Percentiles rank a stretch among this genome's conserved stretches.
phyloP scores from a whole-genome alignment of 768 basidiomycete genomes.

The Boletales sp. region DNA sequence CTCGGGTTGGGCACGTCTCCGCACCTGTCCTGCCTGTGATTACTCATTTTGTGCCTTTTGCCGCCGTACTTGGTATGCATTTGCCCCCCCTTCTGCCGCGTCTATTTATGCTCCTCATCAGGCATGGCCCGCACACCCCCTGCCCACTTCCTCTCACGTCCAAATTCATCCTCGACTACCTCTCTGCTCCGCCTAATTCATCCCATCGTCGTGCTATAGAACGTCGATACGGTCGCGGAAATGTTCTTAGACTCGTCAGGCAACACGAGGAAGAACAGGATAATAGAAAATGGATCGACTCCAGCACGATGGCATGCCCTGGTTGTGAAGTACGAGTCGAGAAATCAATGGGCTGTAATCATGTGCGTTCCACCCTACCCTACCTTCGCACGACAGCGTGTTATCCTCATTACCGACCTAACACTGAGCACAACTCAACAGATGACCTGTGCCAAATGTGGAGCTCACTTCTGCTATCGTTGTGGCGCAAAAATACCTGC shows the following conservation, averaged over 20 bases:
- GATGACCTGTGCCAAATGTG: constrained; percentile 80
- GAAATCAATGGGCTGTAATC: constrained; percentile 82
- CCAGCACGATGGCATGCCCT: constrained; percentile 68
- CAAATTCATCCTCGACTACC: constrained; percentile 62
- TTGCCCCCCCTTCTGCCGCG: not conserved
- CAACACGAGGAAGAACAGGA: constrained; percentile 70
- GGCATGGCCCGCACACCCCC: constrained; percentile 77
- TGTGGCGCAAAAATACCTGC: constrained; percentile 56
- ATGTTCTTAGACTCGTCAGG: constrained; percentile 56
- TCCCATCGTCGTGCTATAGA: constrained; percentile 52
- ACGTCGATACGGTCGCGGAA: constrained; percentile 56
- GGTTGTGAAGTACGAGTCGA: constrained; percentile 71
- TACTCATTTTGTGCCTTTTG: constrained; percentile 87
- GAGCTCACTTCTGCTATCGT: constrained; percentile 77
- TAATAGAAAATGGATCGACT: constrained; percentile 70
- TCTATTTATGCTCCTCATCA: constrained; percentile 26
- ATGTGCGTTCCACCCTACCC: constrained; percentile 48
- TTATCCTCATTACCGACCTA: too few species aligned
- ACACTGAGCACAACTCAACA: constrained; percentile 20
- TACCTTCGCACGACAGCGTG: not conserved
- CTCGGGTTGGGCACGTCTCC: constrained; percentile 66
- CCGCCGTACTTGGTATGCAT: constrained; percentile 66
- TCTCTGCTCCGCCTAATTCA: constrained; percentile 52
- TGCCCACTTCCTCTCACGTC: constrained; percentile 72
- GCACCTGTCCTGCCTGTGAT: constrained; percentile 65